These are phyloP conservation scores for Brassica rapa DNA, from an alignment of 345 rosid species.

Conservation along the genomic window DNA sequence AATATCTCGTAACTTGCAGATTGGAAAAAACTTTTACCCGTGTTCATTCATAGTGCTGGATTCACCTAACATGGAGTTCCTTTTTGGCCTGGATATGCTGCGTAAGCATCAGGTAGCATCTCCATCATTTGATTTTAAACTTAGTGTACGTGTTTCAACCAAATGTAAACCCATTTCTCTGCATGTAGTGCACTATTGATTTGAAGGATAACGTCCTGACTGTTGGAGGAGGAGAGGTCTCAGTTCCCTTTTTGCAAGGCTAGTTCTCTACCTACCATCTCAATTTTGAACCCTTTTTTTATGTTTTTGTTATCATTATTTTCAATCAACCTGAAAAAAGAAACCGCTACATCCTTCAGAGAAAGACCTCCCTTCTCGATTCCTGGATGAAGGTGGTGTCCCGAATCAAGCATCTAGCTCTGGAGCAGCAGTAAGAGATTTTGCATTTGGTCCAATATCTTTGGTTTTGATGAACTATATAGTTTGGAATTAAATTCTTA, in stretches of 20 bases:
- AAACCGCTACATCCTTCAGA: conserved; percentile 53
- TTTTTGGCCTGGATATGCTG: conserved; percentile 98
- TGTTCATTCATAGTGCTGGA: conserved; percentile 95
- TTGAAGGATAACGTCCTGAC: conserved; percentile 83
- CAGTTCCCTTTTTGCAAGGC: conserved; percentile 98
- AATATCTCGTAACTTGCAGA: conserved; percentile 45
- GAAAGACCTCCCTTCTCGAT: conserved; percentile 82
- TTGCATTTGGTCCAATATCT: not conserved
- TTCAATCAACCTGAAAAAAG: conserved; percentile 4
- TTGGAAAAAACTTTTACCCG: conserved; percentile 83
- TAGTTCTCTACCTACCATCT: conserved; percentile 33
- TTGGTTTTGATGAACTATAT: not conserved
- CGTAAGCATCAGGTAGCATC: conserved; percentile 94
- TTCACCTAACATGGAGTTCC: conserved; percentile 94
- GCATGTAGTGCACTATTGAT: conserved; percentile 82
- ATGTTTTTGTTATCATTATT: not conserved
- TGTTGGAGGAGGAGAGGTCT: conserved; percentile 95
- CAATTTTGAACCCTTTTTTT: not conserved
- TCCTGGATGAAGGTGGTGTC: conserved; percentile 73
- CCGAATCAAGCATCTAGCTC: conserved; percentile 86
- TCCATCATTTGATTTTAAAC: conserved; percentile 8
- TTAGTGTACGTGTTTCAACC: conserved; percentile 8
- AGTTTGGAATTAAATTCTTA: not conserved
- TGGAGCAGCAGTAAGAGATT: conserved; percentile 59
- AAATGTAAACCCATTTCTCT: not conserved